Evolutionary conservation across 345 rosid species (phyloP).

Genomic region (Populus euphratica): DNA sequence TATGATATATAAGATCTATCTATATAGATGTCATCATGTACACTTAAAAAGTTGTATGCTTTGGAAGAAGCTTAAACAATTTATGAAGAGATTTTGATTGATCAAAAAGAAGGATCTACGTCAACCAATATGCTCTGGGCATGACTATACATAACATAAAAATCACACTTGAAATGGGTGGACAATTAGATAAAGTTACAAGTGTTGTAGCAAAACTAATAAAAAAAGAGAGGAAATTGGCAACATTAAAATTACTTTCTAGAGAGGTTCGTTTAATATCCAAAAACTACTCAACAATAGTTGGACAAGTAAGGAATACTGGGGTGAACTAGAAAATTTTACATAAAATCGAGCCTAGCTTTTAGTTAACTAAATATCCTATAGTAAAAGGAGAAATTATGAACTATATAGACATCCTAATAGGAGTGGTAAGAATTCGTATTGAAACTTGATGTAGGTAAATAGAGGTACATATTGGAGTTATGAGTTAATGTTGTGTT

Average conservation of each 20-base stretch:
- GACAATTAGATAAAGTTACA: not conserved
- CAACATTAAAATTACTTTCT: not conserved
- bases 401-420: too few relatives aligned
- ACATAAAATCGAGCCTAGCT: not conserved
- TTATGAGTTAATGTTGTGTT: too few relatives aligned
- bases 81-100: slow-evolving; percentile 6
- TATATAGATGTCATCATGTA: not conserved
- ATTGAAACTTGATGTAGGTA: too few relatives aligned
- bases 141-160: not conserved
- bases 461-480: too few relatives aligned
- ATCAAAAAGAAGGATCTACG: not conserved
- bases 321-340: not conserved
- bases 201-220: not conserved
- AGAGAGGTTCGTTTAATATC: slow-evolving; percentile 5
- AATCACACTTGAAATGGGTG: not conserved
- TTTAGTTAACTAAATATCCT: not conserved
- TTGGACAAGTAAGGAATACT: not conserved
- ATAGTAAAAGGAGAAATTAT: not conserved
- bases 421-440: too few relatives aligned
- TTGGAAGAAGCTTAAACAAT: slow-evolving; percentile 3
- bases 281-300: slow-evolving; percentile 8
- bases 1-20: not conserved
- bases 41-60: not conserved
- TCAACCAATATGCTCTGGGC: not conserved
- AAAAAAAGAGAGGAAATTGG: slow-evolving; percentile 11